Evolutionary conservation across 768 basidiomycete genomes (phyloP).

Genomic region (Agaricus sinodeliciosus): DNA sequence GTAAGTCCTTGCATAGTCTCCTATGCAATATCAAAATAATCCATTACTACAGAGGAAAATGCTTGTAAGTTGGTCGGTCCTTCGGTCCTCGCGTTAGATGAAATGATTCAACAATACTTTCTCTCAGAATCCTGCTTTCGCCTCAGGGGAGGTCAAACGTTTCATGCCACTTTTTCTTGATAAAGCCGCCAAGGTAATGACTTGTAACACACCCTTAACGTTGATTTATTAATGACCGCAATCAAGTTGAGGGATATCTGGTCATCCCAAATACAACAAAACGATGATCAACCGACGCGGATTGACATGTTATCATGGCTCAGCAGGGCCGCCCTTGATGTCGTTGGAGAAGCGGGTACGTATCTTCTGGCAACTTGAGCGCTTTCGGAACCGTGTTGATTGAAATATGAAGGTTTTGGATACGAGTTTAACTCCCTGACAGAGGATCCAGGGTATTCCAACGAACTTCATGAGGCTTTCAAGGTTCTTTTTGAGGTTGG

Average conservation of each 20-base stretch:
- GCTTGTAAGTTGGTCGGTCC: background rate
- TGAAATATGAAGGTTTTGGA: slow-evolving; percentile 22
- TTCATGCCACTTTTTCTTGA: slow-evolving; percentile 46
- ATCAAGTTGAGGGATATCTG: slow-evolving; percentile 44
- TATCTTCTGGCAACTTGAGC: background rate
- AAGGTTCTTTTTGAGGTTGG: slow-evolving; percentile 41
- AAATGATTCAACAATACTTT: background rate
- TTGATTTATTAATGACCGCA: background rate
- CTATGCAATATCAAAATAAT: background rate
- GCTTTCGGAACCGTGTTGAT: too few species aligned
- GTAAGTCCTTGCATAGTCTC: slow-evolving; percentile 15
- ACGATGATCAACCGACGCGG: slow-evolving; percentile 16
- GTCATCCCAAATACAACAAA: slow-evolving; percentile 26
- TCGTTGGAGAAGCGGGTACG: slow-evolving; percentile 64
- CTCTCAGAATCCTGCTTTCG: slow-evolving; percentile 57
- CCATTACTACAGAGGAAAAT: background rate
- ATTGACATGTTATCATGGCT: slow-evolving; percentile 63
- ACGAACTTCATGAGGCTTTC: slow-evolving; percentile 50
- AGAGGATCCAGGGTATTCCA: slow-evolving; percentile 21
- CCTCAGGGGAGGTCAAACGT: slow-evolving; percentile 47
- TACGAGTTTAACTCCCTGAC: slow-evolving; percentile 26
- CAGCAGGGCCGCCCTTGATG: slow-evolving; percentile 61
- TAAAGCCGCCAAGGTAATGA: slow-evolving; percentile 40
- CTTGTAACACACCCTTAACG: too few species aligned
- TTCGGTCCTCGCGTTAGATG: background rate